Conservation (phyloP, 352 stramenopile species). For the Pythium brachiatum region DNA sequence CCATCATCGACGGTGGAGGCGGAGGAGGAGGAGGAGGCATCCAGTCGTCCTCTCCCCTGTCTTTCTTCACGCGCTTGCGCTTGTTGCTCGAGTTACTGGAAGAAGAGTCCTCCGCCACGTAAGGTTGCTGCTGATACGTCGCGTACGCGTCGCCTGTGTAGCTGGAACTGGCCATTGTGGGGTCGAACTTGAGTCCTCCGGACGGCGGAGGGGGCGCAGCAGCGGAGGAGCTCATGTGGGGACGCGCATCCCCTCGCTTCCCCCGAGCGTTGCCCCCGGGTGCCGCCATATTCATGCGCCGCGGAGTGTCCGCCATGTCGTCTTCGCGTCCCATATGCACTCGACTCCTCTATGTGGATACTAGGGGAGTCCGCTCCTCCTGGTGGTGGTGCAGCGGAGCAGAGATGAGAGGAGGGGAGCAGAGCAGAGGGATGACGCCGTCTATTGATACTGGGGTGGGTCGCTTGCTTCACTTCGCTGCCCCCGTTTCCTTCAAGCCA, state of each 20-base stretch:
- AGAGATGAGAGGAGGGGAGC: not conserved
- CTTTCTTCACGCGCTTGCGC: conserved; percentile 55
- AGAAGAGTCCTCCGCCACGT: not conserved
- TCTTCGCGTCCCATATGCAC: conserved; percentile 23
- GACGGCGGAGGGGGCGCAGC: conserved; percentile 2
- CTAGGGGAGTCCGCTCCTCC: not conserved
- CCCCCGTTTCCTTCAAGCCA: conserved; percentile 16
- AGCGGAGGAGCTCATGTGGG: not conserved
- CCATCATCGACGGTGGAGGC: conserved; percentile 5
- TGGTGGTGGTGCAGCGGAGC: not conserved
- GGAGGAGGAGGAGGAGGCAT: conserved; percentile 12
- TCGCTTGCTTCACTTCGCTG: not conserved
- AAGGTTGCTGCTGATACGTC: not conserved
- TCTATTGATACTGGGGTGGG: conserved; percentile 4
- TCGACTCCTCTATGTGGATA: not conserved
- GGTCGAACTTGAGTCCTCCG: conserved; percentile 21
- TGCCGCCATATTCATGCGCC: not conserved
- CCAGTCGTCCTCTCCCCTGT: conserved; percentile 28
- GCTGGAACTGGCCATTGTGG: conserved; percentile 1
- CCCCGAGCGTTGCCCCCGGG: not conserved
- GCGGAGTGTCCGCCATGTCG: conserved; percentile 16
- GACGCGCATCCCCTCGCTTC: not conserved
- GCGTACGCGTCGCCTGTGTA: conserved; percentile 8
- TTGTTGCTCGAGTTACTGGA: conserved; percentile 23
- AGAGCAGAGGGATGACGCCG: not conserved